phyloP scores from a whole-genome alignment of 352 stramenopile species.

The Globisporangium echinulatum region DNA sequence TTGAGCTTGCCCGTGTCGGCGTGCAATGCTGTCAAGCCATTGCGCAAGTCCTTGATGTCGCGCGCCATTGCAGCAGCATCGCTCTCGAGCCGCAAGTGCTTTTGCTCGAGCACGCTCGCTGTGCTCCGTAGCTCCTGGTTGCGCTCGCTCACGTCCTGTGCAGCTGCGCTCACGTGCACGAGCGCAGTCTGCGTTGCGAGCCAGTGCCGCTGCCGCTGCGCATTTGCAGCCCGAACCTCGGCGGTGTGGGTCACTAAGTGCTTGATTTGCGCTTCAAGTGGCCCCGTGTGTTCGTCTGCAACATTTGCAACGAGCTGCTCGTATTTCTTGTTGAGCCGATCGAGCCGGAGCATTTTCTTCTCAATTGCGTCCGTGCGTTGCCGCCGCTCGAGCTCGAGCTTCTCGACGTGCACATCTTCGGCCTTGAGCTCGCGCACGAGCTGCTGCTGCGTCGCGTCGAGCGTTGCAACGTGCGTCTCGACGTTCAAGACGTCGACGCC shows the following conservation, averaged over 20 bases:
- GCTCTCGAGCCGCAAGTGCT: slow-evolving; percentile 84
- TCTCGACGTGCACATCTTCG: slow-evolving; percentile 87
- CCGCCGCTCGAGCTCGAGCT: slow-evolving; percentile 91
- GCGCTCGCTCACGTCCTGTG: slow-evolving; percentile 82
- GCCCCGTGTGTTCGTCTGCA: slow-evolving; percentile 89
- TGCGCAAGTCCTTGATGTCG: slow-evolving; percentile 80
- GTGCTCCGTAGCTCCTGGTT: slow-evolving; percentile 89
- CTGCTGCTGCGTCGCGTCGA: slow-evolving; percentile 79
- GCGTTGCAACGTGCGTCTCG: slow-evolving; percentile 80
- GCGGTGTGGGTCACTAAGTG: slow-evolving; percentile 88
- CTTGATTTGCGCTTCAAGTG: slow-evolving; percentile 92
- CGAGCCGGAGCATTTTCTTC: slow-evolving; percentile 92
- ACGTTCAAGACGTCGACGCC: slow-evolving; percentile 91
- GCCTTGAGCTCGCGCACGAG: slow-evolving; percentile 79
- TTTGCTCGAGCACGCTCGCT: slow-evolving; percentile 87
- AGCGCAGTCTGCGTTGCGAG: slow-evolving; percentile 88
- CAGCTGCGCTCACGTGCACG: slow-evolving; percentile 81
- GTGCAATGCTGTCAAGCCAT: slow-evolving; percentile 77
- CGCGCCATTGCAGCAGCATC: slow-evolving; percentile 70
- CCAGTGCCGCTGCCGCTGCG: slow-evolving; percentile 88
- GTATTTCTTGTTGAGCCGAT: slow-evolving; percentile 93
- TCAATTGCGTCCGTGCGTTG: slow-evolving; percentile 95
- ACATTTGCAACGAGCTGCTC: slow-evolving; percentile 87
- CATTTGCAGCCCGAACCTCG: slow-evolving; percentile 50
- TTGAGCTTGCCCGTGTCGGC: slow-evolving; percentile 91